phyloP scores from a whole-genome alignment of 768 basidiomycete species.

The Strobilomyces dryophilus region DNA sequence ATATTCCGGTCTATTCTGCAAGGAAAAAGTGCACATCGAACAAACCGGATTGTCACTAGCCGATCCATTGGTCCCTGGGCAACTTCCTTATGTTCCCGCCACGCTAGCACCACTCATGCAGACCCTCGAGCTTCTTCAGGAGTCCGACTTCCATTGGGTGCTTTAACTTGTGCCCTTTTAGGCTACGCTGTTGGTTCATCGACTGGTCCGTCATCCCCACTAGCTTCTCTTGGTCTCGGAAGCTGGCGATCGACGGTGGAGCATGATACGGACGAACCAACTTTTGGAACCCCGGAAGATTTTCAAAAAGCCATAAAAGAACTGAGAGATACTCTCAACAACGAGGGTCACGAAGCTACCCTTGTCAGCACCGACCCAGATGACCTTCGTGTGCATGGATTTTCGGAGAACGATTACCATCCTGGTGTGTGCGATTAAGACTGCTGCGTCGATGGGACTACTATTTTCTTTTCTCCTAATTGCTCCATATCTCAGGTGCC shows the following conservation, averaged over 20 bases:
- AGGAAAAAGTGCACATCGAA: not conserved
- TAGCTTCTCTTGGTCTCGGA: slow-evolving; percentile 5
- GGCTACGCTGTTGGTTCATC: slow-evolving; percentile 23
- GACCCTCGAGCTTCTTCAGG: not conserved
- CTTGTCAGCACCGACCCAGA: slow-evolving; percentile 48
- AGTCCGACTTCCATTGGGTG: slow-evolving; percentile 12
- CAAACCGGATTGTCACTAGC: not conserved
- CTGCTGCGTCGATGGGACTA: not conserved
- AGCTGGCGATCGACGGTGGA: not conserved
- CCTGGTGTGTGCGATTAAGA: slow-evolving; percentile 35
- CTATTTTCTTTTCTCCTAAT: not conserved
- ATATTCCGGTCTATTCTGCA: slow-evolving; percentile 2
- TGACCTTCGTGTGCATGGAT: slow-evolving; percentile 52
- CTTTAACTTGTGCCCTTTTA: slow-evolving; percentile 13
- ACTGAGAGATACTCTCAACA: slow-evolving; percentile 36
- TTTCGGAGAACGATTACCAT: slow-evolving; percentile 48
- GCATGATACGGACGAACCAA: slow-evolving; percentile 15
- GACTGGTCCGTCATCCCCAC: not conserved
- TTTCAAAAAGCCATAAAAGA: slow-evolving; percentile 51
- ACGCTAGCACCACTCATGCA: not conserved
- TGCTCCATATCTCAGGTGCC: slow-evolving; percentile 26
- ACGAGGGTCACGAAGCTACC: not conserved
- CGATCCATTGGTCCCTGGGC: not conserved
- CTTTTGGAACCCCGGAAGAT: slow-evolving; percentile 51
- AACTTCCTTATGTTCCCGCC: not conserved